Conservation (phyloP, 2,329 filamentous ascomycete species). For the Sarocladium kiliense region DNA sequence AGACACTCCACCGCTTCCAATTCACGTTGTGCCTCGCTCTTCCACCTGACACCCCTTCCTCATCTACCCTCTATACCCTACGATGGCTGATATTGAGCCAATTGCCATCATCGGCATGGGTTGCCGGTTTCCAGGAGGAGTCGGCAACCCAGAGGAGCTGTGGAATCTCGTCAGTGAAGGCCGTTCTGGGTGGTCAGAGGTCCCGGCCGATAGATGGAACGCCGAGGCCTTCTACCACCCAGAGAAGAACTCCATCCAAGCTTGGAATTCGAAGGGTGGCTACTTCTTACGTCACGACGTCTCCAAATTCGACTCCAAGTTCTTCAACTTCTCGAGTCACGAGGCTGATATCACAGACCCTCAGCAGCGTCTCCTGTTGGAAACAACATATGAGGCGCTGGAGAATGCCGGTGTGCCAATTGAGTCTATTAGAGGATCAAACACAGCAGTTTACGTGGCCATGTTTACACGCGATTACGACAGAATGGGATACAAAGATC, state of each 20-base stretch:
- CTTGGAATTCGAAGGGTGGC: background rate
- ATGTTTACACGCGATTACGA: conserved; percentile 9
- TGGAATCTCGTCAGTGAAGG: conserved; percentile 46
- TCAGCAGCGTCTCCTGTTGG: conserved; percentile 17
- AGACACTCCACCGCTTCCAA: no score
- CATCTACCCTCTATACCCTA: no score
- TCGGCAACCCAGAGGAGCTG: conserved; percentile 16
- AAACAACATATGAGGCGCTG: conserved; percentile 16
- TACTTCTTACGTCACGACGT: conserved; percentile 12
- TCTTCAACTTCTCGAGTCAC: conserved; percentile 11
- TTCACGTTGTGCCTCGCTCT: no score
- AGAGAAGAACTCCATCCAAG: background rate
- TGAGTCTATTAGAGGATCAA: conserved; percentile 3
- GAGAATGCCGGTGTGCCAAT: conserved; percentile 15
- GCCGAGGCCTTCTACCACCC: conserved; percentile 8
- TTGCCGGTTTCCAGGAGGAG: conserved; percentile 17
- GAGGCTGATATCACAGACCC: conserved; percentile 13
- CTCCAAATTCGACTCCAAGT: conserved; percentile 10
- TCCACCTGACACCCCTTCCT: no score
- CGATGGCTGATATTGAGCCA: background rate
- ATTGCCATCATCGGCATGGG: conserved; percentile 19
- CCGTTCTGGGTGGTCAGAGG: conserved; percentile 33
- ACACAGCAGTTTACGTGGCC: conserved; percentile 10
- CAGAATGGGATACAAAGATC: background rate
- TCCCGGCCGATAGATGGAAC: conserved; percentile 44